Evolutionary conservation across 495 filamentous ascomycete species (phyloP), one percentile per base, ranked within the genome.

Genomic region (Platismatia glauca): DNA sequence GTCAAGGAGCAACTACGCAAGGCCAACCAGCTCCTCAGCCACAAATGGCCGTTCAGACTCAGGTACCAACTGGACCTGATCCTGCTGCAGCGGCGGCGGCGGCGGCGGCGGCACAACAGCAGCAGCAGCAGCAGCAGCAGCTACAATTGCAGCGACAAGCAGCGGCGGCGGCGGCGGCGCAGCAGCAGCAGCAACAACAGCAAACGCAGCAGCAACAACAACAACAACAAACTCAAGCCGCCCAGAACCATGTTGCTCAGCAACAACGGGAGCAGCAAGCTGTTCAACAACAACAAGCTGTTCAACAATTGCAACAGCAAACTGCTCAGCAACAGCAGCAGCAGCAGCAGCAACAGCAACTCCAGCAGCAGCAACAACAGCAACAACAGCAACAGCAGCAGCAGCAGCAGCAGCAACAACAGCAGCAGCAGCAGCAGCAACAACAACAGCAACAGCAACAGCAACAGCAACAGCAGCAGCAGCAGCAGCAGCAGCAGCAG

Each of bases 61-160:
- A 71, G 41, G 61, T 67, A 50, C 59, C 61, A 35, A 41, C 60
- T 50, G 55, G 44, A 7, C 60, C 41, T 44, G 68, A 69, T 50
- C 50, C 68, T 31, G 62, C 62, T 60, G 57, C 62, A 27, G 58
- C 46, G 20, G 58, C 66, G 15, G 58, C 61, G 44, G 58, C 64
- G 22, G 75, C 75, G 5, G 34, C 34, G 34, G 34, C 34, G 34
- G n/a, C n/a, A n/a, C n/a, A n/a, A 53, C 77, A 76, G 61, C 72
- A 78, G 41, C 81, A 84, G 43, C 74, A 78, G 41, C 81, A 84
- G 44, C 74, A 75, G 1, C 75, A 75, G 37, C 63, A 56, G 12
- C 20, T 59, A n/a, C 50, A 53, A 20, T 33, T 53, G 50, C 50
- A 61, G 44, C 63, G 52, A 33, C 63, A 55, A 61, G 22, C 38